Conservation (phyloP, 768 basidiomycete species). For the Gyrodon lividus region DNA sequence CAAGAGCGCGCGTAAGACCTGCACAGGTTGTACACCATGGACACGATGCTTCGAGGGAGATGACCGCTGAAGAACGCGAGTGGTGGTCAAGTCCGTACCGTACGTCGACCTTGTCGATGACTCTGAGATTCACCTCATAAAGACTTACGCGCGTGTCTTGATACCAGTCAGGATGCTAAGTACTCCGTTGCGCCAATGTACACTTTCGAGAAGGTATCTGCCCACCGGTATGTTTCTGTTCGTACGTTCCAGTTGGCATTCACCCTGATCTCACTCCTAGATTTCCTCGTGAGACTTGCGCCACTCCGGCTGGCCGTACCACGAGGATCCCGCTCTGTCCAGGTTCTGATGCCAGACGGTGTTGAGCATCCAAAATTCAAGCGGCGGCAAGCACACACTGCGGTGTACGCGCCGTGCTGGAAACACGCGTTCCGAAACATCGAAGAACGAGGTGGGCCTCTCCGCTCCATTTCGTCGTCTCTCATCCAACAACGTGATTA, state of each 20-base stretch:
- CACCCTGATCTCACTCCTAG: conserved; percentile 33
- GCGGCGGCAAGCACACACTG: conserved; percentile 42
- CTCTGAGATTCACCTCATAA: not conserved
- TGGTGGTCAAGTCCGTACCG: conserved; percentile 81
- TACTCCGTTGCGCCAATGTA: conserved; percentile 59
- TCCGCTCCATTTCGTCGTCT: not conserved
- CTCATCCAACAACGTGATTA: not conserved
- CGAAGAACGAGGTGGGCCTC: conserved; percentile 37
- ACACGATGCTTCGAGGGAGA: conserved; percentile 47
- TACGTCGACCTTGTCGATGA: conserved; percentile 31
- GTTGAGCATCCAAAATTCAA: conserved; percentile 65
- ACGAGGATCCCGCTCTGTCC: conserved; percentile 27
- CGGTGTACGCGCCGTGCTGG: conserved; percentile 61
- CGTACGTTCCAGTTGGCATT: not conserved
- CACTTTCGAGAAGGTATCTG: conserved; percentile 46
- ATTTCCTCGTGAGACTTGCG: conserved; percentile 64
- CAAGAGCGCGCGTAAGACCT: conserved; percentile 38
- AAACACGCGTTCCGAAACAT: conserved; percentile 43
- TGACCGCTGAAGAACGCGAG: conserved; percentile 58
- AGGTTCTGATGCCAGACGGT: conserved; percentile 52
- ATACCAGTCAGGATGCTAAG: conserved; percentile 67
- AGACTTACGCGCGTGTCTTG: conserved; percentile 3
- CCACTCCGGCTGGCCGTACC: conserved; percentile 42
- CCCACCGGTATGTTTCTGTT: conserved; percentile 50
- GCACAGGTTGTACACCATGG: conserved; percentile 20